Conservation (phyloP, 2,329 filamentous ascomycete species). For the Cladosporium halotolerans region DNA sequence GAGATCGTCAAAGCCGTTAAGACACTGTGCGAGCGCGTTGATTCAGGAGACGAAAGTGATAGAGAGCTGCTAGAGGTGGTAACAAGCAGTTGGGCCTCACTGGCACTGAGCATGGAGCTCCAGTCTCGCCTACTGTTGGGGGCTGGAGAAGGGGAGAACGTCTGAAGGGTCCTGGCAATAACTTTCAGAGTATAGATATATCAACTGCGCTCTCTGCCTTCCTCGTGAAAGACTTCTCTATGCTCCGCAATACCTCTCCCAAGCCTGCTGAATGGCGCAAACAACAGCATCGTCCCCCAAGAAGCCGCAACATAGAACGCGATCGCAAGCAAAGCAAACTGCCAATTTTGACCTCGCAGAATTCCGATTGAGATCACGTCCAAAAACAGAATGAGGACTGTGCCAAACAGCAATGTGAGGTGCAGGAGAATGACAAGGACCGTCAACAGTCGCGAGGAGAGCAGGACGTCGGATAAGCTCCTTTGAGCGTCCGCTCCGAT, state of each 20-base stretch:
- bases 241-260: neutral
- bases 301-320: neutral
- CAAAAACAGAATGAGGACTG: neutral
- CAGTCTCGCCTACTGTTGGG: too few species aligned
- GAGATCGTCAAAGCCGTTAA: too few species aligned
- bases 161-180: too few species aligned
- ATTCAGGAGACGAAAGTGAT: too few species aligned
- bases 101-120: too few species aligned
- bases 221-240: too few species aligned
- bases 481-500: neutral
- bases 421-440: neutral
- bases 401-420: neutral
- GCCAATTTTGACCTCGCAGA: neutral
- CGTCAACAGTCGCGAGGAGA: neutral
- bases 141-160: too few species aligned
- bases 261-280: constrained; percentile 2
- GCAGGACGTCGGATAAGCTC: neutral
- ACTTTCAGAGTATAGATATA: too few species aligned
- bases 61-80: too few species aligned
- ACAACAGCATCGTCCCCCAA: neutral
- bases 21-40: too few species aligned
- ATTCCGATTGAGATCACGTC: neutral
- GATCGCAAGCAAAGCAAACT: neutral
- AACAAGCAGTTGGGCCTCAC: too few species aligned
- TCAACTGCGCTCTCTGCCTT: too few species aligned